Conservation (phyloP, 2,329 filamentous ascomycete genomes). For the Fusarium sp. region DNA sequence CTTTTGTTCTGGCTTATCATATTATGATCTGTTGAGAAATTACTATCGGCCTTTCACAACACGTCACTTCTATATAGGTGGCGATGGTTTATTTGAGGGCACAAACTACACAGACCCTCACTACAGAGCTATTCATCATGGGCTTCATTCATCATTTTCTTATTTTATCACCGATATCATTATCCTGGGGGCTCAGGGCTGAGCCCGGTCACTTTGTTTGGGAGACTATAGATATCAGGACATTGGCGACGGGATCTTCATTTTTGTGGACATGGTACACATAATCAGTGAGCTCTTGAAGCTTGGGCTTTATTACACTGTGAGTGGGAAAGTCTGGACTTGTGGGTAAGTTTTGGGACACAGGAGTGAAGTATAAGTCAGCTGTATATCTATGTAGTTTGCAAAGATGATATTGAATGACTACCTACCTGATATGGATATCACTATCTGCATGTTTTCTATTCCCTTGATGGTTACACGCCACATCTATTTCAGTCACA, state of each 20-base stretch:
- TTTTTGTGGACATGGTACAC: conserved; percentile 3
- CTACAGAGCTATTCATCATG: conserved; percentile 1
- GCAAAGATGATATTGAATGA: not conserved
- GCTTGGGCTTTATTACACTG: not conserved
- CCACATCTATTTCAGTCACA: not conserved
- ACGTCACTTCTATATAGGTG: not conserved
- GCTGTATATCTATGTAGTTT: conserved; percentile 12
- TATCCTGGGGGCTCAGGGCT: not conserved
- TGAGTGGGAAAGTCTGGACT: not conserved
- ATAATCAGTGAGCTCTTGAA: not conserved
- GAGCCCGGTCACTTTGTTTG: not conserved
- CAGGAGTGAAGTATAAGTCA: not conserved
- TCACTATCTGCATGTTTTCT: not conserved
- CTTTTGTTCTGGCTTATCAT: conserved; percentile 24
- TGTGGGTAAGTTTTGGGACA: not conserved
- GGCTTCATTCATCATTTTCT: not conserved
- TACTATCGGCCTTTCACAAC: not conserved
- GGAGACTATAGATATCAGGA: conserved; percentile 14
- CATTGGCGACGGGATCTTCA: conserved; percentile 6
- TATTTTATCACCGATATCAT: not conserved
- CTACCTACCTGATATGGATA: not conserved
- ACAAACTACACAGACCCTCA: not conserved
- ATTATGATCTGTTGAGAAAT: not conserved
- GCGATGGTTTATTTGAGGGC: not conserved
- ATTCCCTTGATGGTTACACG: not conserved